Percentiles rank a stretch among this genome's conserved stretches.
These are phyloP conservation scores for Nepenthes alata DNA, from an alignment of 179 eudicot species.

Conservation along the genomic window DNA sequence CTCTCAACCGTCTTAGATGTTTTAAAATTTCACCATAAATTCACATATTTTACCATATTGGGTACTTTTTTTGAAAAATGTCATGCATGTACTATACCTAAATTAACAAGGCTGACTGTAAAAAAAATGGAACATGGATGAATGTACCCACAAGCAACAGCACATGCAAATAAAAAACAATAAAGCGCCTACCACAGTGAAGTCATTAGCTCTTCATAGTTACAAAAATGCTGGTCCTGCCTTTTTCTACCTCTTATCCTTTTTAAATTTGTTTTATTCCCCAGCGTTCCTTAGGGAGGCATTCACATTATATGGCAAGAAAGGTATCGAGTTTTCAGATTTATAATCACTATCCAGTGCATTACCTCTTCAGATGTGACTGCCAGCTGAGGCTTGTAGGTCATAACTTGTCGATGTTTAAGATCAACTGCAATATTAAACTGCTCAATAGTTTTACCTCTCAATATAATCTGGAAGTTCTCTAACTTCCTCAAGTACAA, in stretches of 20 bases:
- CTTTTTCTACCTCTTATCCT: no score
- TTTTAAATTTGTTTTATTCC: no score
- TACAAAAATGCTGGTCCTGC: no score
- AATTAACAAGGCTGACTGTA: not conserved
- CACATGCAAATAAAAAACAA: not conserved
- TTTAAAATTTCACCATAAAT: no score
- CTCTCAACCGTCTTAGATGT: no score
- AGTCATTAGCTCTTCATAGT: no score
- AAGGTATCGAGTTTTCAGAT: not conserved
- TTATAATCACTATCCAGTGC: not conserved
- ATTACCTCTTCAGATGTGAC: constrained; percentile 44
- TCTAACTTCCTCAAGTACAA: constrained; percentile 68
- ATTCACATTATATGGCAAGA: no score
- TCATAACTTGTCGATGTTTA: constrained; percentile 28
- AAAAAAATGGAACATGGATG: not conserved
- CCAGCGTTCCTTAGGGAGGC: no score
- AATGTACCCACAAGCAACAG: constrained; percentile 3
- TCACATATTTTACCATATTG: no score
- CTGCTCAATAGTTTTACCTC: constrained; percentile 89
- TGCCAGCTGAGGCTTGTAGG: constrained; percentile 63
- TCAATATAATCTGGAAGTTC: constrained; percentile 66
- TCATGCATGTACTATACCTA: no score
- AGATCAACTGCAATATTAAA: constrained; percentile 54
- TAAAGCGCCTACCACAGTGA: no score
- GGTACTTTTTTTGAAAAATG: no score